Percentiles rank a stretch among this genome's conserved stretches.
phyloP scores from a whole-genome alignment of 768 basidiomycete species.

The Phanerodontia chrysosporium region DNA sequence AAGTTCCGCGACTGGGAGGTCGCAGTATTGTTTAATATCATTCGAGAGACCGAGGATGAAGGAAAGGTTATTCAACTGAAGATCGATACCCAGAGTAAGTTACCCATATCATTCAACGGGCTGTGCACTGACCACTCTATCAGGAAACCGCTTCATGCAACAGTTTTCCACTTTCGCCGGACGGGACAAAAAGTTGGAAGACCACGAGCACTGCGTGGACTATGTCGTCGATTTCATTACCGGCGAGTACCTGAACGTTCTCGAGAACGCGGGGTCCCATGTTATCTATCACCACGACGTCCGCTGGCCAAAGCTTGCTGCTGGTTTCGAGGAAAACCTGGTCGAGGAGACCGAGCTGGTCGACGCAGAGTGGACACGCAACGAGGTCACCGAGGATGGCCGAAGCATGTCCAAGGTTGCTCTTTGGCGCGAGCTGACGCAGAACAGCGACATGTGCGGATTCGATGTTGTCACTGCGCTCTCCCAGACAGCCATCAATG shows the following conservation, averaged over 20 bases:
- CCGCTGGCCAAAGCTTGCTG: slow-evolving; percentile 1
- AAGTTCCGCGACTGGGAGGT: slow-evolving; percentile 20
- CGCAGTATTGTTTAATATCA: slow-evolving; percentile 20
- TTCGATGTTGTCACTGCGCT: slow-evolving; percentile 24
- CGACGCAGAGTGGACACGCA: slow-evolving; percentile 1
- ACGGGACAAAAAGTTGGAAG: neutral
- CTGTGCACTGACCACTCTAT: neutral
- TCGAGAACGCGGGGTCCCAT: slow-evolving; percentile 15
- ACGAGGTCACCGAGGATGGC: neutral
- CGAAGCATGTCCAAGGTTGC: neutral
- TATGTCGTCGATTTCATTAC: slow-evolving; percentile 15
- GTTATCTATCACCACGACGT: slow-evolving; percentile 18
- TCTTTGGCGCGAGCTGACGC: slow-evolving; percentile 12
- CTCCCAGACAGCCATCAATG: slow-evolving; percentile 22
- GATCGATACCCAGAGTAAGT: slow-evolving; percentile 19
- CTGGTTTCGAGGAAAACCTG: neutral
- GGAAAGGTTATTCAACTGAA: slow-evolving; percentile 12
- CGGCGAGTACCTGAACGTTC: slow-evolving; percentile 19
- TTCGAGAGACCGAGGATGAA: slow-evolving; percentile 12
- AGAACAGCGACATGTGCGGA: slow-evolving; percentile 16
- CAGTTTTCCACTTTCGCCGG: slow-evolving; percentile 4
- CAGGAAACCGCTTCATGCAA: slow-evolving; percentile 9
- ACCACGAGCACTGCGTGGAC: slow-evolving; percentile 10
- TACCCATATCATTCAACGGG: neutral
- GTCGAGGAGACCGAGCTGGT: slow-evolving; percentile 5